A percentile compares a stretch with the other conserved stretches of the same genome.
Evolutionary conservation across 2,329 filamentous ascomycete species (phyloP).

Genomic region (Paraphaeosphaeria minitans): DNA sequence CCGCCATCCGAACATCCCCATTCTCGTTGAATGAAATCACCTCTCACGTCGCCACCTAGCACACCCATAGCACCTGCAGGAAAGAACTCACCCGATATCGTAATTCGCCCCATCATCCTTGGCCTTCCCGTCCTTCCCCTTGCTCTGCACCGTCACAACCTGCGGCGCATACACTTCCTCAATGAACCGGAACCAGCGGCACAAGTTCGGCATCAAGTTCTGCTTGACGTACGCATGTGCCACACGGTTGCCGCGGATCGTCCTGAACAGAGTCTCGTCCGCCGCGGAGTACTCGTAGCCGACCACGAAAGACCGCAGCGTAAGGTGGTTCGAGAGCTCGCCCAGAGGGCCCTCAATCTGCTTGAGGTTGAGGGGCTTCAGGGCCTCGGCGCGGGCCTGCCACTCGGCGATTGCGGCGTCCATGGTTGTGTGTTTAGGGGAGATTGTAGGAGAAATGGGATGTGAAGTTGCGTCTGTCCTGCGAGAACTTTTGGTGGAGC

Average conservation of each 20-base stretch:
- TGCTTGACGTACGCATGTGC: slow-evolving; percentile 80
- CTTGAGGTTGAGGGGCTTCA: slow-evolving; percentile 68
- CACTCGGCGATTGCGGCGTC: slow-evolving; percentile 56
- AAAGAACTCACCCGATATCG: slow-evolving; percentile 64
- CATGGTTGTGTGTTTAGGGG: not conserved
- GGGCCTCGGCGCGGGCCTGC: slow-evolving; percentile 58
- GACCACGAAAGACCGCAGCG: slow-evolving; percentile 82
- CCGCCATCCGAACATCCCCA: too few species aligned
- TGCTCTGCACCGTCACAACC: slow-evolving; percentile 66
- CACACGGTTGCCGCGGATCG: slow-evolving; percentile 83
- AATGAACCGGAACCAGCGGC: slow-evolving; percentile 86
- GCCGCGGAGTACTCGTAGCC: slow-evolving; percentile 78
- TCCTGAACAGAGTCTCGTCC: slow-evolving; percentile 83
- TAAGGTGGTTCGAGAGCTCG: slow-evolving; percentile 85
- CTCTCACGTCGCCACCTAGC: too few species aligned
- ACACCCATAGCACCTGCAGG: too few species aligned
- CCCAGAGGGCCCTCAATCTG: slow-evolving; percentile 72
- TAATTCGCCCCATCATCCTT: slow-evolving; percentile 84
- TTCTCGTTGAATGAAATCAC: too few species aligned
- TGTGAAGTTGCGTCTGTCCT: not conserved
- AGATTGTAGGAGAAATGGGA: not conserved
- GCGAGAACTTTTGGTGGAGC: not conserved
- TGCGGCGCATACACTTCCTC: slow-evolving; percentile 82
- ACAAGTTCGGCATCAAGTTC: slow-evolving; percentile 74
- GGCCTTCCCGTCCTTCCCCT: slow-evolving; percentile 60